These are phyloP conservation scores for Arabis hirsuta DNA, from an alignment of 345 rosid genomes.

Conservation along the genomic window DNA sequence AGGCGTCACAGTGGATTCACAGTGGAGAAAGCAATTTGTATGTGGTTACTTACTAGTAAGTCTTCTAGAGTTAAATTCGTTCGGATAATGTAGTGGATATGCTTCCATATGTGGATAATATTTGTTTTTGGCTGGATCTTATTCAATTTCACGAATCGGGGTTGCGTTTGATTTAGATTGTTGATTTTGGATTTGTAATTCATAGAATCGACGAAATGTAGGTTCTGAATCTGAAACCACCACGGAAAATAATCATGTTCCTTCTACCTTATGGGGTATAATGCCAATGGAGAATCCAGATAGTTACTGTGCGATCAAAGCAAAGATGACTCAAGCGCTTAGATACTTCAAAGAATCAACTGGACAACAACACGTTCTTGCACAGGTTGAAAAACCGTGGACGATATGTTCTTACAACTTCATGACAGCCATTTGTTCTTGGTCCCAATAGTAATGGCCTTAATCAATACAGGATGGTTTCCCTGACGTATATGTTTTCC, in stretches of 20 bases:
- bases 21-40: too few relatives aligned
- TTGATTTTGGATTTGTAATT: constrained; percentile 15
- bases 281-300: constrained; percentile 68
- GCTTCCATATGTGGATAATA: too few relatives aligned
- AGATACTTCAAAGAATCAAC: constrained; percentile 80
- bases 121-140: neutral
- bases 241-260: constrained; percentile 45
- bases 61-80: constrained; percentile 14
- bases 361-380: constrained; percentile 85
- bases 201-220: constrained; percentile 39
- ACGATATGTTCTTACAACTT: constrained; percentile 71
- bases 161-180: constrained; percentile 15
- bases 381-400: constrained; percentile 73
- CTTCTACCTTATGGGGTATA: constrained; percentile 57
- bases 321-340: constrained; percentile 87
- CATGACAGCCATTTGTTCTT: constrained; percentile 90
- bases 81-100: too few relatives aligned
- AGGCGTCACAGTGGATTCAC: too few relatives aligned
- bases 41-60: constrained; percentile 66
- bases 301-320: constrained; percentile 65
- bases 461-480: constrained; percentile 85
- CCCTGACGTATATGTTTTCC: constrained; percentile 73
- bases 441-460: constrained; percentile 74
- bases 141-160: too few relatives aligned
- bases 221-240: constrained; percentile 55